Evolutionary conservation across 495 filamentous ascomycete genomes (phyloP), one percentile per base, ranked within the genome.

Genomic region (Cercophora newfieldiana): DNA sequence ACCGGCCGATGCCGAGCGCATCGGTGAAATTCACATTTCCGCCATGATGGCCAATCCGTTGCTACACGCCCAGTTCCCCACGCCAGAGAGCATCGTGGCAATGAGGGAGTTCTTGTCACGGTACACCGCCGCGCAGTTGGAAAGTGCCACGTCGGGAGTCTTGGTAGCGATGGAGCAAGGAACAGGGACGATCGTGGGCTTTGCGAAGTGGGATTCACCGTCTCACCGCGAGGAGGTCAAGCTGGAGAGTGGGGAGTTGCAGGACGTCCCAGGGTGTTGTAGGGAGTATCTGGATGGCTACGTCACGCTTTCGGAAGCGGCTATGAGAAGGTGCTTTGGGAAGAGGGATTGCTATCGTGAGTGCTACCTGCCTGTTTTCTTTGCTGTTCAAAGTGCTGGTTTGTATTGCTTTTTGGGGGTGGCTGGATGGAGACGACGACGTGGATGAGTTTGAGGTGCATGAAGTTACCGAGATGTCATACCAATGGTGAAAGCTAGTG

Each of bases 41-140:
- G 79, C 81, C 29, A 82, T 83, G 73, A 69, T 74, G 47, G 50
- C 71, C 51, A 82, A 82, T 56, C 65, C 64, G 7, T 64, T 82
- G 29, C 71, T 82, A 5, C 74, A 78, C 66, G 76, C 70, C 0
- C 81, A 83, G 57, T 83, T 82, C 56, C 78, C 81, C 10, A 77
- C 74, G 2, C 68, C 67, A 10, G 63, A 67, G 4, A 72, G 73
- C 64, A 71, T 77, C 18, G 31, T 8, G 21, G 54, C 50, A 1
- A 63, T 80, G 7, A 50, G 64, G 25, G 24, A 7, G 0, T 72
- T 74, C 58, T 63, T 83, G 47, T 65, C 54, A 1, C 48, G 59
- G 22, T 66, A 81, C 47, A 69, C 69, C 18, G 60, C 69, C 22
- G 62, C 66, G 28, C 66, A 71, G 48, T 63, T 80, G 22, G n/a